phyloP scores from a whole-genome alignment of 1,139 yeast genomes.

The Nematodospora anomalae region DNA sequence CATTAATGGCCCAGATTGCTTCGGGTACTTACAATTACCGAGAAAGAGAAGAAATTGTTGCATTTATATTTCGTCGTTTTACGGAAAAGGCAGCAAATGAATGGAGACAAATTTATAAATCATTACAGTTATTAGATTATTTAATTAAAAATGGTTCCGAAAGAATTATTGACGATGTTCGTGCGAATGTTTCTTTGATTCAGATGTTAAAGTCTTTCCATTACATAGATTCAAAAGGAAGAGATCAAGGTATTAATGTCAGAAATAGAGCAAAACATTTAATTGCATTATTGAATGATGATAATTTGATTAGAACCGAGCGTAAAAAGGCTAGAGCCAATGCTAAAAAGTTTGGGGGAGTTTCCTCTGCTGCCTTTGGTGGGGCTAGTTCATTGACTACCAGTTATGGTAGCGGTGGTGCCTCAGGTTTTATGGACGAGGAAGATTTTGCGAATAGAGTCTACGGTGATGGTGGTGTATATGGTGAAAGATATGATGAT shows the following conservation, averaged over 20 bases:
- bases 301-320: constrained; percentile 72
- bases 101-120: constrained; percentile 97
- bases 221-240: constrained; percentile 88
- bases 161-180: constrained; percentile 90
- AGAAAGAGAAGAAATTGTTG: constrained; percentile 74
- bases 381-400: constrained; percentile 42
- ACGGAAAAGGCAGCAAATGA: constrained; percentile 94
- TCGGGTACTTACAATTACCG: constrained; percentile 89
- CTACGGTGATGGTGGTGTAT: constrained; percentile 81
- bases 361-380: constrained; percentile 52
- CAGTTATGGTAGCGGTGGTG: constrained; percentile 26
- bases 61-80: constrained; percentile 75
- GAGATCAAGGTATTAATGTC: constrained; percentile 95
- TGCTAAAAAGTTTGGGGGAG: constrained; percentile 76
- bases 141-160: constrained; percentile 91
- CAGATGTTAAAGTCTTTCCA: constrained; percentile 93
- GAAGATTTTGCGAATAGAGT: constrained; percentile 60
- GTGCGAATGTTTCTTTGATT: constrained; percentile 78
- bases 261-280: constrained; percentile 86
- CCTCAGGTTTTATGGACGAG: constrained; percentile 7
- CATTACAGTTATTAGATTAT: constrained; percentile 87
- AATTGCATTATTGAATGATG: constrained; percentile 71
- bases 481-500: constrained; percentile 66
- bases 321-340: constrained; percentile 87
- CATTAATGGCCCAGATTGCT: constrained; percentile 92